Percentiles rank a stretch among this genome's conserved stretches.
phyloP scores from a whole-genome alignment of 495 filamentous ascomycete genomes.

The Xylaria sp. region DNA sequence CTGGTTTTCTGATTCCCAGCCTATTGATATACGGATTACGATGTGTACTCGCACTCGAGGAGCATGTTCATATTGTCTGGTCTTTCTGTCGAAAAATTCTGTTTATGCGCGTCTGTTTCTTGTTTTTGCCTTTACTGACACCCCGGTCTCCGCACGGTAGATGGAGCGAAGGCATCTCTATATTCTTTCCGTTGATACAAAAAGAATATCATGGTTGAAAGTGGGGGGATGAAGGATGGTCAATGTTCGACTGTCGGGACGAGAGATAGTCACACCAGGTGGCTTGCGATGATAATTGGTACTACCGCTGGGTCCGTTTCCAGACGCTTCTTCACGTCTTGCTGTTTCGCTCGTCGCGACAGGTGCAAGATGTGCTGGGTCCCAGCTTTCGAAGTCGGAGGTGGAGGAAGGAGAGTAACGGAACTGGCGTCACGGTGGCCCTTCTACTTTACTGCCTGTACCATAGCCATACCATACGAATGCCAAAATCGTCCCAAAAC shows the following conservation, averaged over 20 bases:
- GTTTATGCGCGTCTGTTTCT: conserved; percentile 37
- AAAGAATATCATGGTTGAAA: conserved; percentile 33
- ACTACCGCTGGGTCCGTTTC: conserved; percentile 6
- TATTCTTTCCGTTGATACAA: conserved; percentile 38
- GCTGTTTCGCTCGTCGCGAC: background rate
- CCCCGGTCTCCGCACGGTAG: conserved; percentile 35
- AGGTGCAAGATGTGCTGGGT: conserved; percentile 16
- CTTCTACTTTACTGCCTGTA: conserved; percentile 43
- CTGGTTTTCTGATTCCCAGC: conserved; percentile 19
- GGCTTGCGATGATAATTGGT: conserved; percentile 22
- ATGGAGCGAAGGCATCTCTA: conserved; percentile 39
- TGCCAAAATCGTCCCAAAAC: conserved; percentile 42
- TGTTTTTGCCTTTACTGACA: conserved; percentile 38
- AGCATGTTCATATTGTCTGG: conserved; percentile 41
- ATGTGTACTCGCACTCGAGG: conserved; percentile 27
- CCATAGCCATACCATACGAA: conserved; percentile 47
- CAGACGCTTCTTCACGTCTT: background rate
- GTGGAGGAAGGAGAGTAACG: conserved; percentile 38
- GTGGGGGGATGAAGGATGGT: conserved; percentile 27
- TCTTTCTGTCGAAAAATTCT: conserved; percentile 37
- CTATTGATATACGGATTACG: conserved; percentile 28
- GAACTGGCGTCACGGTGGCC: conserved; percentile 37
- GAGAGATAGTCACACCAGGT: conserved; percentile 9
- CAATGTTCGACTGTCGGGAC: conserved; percentile 27
- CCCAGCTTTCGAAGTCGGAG: conserved; percentile 25